A percentile compares a stretch with the other conserved stretches of the same genome.
phyloP scores from a whole-genome alignment of 108 stramenopile species.

The Nannochloropsis gaditana region DNA sequence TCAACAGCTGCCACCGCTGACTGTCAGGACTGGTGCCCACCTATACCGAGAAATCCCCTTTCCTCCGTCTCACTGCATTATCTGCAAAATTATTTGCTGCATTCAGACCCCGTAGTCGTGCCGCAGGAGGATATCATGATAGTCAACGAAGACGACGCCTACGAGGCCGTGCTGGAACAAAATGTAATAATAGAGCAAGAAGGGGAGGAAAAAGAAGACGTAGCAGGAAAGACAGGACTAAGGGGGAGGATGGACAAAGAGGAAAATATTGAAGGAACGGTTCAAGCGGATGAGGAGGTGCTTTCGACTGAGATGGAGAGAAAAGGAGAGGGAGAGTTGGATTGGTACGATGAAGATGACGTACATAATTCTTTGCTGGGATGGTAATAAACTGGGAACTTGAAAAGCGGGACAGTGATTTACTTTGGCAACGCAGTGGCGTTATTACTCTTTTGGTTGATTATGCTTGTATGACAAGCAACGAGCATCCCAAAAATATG shows the following conservation, averaged over 20 bases:
- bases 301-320: background rate
- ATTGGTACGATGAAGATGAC: background rate
- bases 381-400: background rate
- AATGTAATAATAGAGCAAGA: background rate
- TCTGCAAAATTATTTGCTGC: background rate
- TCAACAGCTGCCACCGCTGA: too few species aligned
- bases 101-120: background rate
- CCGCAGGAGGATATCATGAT: background rate
- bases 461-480: too few species aligned
- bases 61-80: background rate
- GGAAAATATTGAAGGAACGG: background rate
- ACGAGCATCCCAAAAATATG: too few species aligned
- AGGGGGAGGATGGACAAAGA: background rate
- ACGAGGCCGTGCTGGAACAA: background rate
- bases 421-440: too few species aligned
- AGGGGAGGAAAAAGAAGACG: background rate
- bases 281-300: too few species aligned
- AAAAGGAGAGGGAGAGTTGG: background rate
- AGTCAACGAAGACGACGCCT: background rate
- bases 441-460: too few species aligned
- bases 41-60: background rate
- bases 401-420: too few species aligned
- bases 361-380: background rate
- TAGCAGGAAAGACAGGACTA: background rate
- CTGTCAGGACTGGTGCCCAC: too few species aligned